Evolutionary conservation across 306 rosid species (phyloP).

Genomic region (Lithocarpus polystachyus): DNA sequence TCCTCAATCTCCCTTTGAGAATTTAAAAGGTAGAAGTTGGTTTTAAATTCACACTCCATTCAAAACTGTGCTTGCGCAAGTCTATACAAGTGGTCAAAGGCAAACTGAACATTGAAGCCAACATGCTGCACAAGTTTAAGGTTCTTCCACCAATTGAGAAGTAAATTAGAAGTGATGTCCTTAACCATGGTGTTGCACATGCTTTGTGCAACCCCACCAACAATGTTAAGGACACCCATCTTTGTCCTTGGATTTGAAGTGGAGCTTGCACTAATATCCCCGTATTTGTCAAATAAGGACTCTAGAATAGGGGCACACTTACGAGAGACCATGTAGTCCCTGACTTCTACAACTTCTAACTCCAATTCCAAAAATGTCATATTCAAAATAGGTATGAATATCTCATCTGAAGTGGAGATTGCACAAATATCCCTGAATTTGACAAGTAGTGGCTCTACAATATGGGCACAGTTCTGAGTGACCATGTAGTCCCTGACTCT

Average conservation of each 20-base stretch:
- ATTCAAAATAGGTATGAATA: no score
- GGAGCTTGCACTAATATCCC: not conserved
- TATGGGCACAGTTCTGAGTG: no score
- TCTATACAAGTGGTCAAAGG: not conserved
- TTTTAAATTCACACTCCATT: rapidly evolving
- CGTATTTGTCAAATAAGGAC: not conserved
- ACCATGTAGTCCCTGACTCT: no score
- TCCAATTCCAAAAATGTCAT: not conserved
- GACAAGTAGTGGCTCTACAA: no score
- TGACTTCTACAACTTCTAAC: not conserved
- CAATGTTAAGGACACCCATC: not conserved
- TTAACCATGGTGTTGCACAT: not conserved
- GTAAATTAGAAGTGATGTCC: not conserved
- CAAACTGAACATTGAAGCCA: not conserved
- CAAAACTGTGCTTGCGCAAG: not conserved
- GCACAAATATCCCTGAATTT: no score
- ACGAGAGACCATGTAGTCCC: not conserved
- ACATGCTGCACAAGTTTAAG: not conserved
- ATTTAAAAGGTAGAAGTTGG: rapidly evolving
- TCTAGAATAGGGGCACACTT: not conserved
- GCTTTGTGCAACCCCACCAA: not conserved
- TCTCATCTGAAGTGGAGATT: no score
- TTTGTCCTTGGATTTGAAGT: not conserved
- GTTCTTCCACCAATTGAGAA: not conserved
- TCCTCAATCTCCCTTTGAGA: no score